phyloP scores from a whole-genome alignment of 768 basidiomycete genomes.

The Lactarius vividus region DNA sequence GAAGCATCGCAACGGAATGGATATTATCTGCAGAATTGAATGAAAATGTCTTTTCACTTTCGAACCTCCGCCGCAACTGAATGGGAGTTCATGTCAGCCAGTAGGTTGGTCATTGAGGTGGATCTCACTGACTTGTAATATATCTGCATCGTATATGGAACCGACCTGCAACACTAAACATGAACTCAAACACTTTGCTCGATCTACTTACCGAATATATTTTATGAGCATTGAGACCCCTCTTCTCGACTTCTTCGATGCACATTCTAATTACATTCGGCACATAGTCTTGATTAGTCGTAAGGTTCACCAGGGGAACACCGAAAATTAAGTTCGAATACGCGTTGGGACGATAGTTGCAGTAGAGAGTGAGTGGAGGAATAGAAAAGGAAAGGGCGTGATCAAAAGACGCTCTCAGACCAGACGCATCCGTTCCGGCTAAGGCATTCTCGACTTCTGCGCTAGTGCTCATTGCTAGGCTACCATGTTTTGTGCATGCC shows the following conservation, averaged over 20 bases:
- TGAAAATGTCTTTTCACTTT: not conserved
- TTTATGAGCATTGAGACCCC: not conserved
- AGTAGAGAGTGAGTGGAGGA: not conserved
- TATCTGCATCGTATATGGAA: not conserved
- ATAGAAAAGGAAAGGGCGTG: not conserved
- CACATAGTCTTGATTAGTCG: not conserved
- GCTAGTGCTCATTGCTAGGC: not conserved
- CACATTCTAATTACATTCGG: not conserved
- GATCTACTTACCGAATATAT: not conserved
- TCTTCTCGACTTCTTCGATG: not conserved
- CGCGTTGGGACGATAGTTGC: not conserved
- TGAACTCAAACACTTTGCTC: not conserved
- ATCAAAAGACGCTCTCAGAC: not conserved
- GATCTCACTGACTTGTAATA: not conserved
- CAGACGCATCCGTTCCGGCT: not conserved
- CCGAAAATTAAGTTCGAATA: not conserved
- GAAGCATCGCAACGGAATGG: not conserved
- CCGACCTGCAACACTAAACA: not conserved
- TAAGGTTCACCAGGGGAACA: not conserved
- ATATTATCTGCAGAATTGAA: not conserved
- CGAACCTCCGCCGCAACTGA: not conserved
- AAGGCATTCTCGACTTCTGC: not conserved
- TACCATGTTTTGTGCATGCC: not conserved
- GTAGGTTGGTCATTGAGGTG: not conserved
- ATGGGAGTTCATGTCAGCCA: not conserved